These are phyloP conservation scores for Salix arbutifolia DNA, from an alignment of 345 rosid species.

Conservation along the genomic window DNA sequence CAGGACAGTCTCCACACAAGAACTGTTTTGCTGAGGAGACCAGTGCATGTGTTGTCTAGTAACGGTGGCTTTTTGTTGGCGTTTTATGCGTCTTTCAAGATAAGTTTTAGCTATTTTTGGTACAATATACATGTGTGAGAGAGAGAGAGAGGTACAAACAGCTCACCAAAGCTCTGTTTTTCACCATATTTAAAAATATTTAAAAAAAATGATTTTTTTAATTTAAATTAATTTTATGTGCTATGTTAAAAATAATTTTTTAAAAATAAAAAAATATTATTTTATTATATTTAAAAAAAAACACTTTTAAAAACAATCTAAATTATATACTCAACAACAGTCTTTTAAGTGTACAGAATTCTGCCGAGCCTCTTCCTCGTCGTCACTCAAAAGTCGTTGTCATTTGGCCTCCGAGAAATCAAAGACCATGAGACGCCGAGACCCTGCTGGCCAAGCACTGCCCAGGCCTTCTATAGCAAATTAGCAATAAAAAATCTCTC, in stretches of 20 bases:
- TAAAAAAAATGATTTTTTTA: too few relatives aligned
- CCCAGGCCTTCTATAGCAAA: background rate
- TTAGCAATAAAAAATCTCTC: too few relatives aligned
- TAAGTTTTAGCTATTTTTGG: background rate
- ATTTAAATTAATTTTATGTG: too few relatives aligned
- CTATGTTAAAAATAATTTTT: too few relatives aligned
- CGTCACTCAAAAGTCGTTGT: background rate
- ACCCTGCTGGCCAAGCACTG: background rate
- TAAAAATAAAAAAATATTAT: too few relatives aligned
- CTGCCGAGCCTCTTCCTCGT: background rate
- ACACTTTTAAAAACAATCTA: too few relatives aligned
- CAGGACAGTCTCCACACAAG: background rate
- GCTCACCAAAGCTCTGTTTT: too few relatives aligned
- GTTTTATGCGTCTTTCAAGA: background rate
- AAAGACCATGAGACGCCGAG: background rate
- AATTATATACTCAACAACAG: too few relatives aligned
- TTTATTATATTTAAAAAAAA: too few relatives aligned
- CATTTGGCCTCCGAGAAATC: constrained; percentile 1
- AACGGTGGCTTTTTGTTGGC: background rate
- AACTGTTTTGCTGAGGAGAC: background rate
- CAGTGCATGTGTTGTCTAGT: background rate
- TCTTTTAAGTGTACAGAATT: background rate
- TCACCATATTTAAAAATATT: fast-evolving
- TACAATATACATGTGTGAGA: constrained; percentile 18
- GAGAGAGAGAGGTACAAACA: background rate